Evolutionary conservation across 495 filamentous ascomycete species (phyloP).

Genomic region (Aspergillus carlsbadensis): DNA sequence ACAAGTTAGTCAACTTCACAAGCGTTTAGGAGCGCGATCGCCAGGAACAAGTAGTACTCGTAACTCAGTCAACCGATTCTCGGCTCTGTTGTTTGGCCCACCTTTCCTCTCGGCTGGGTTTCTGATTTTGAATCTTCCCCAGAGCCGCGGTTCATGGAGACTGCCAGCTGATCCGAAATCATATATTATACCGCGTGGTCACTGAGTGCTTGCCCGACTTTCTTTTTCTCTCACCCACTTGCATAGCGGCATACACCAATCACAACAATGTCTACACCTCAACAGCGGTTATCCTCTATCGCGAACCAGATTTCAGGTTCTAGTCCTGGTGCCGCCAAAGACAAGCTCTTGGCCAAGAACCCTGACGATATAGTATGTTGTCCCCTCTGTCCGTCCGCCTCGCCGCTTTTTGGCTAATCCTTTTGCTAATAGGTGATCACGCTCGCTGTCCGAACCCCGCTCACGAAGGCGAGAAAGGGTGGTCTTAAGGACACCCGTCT

Average conservation of each 20-base stretch:
- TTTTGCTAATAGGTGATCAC: conserved; percentile 67
- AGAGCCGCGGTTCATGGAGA: conserved; percentile 19
- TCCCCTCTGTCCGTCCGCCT: neutral
- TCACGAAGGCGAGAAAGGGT: conserved; percentile 78
- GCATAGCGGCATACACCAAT: neutral
- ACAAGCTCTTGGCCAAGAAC: conserved; percentile 39
- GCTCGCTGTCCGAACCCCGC: conserved; percentile 72
- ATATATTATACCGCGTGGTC: conserved; percentile 2
- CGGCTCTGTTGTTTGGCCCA: conserved; percentile 15
- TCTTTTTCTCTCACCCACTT: neutral
- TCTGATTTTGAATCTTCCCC: conserved; percentile 1
- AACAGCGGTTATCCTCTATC: conserved; percentile 42
- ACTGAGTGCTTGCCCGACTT: neutral
- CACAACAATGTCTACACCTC: conserved; percentile 40
- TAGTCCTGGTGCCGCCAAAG: conserved; percentile 28
- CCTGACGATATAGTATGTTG: conserved; percentile 45
- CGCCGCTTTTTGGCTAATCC: neutral
- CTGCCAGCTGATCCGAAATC: neutral
- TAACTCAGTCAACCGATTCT: conserved; percentile 5
- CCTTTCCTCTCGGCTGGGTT: conserved; percentile 14
- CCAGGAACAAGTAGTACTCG: neutral
- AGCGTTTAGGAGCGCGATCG: neutral
- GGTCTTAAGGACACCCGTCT: conserved; percentile 89
- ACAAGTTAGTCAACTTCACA: too few relatives aligned
- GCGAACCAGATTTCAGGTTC: conserved; percentile 37